These are phyloP conservation scores for Didymella keratinophila DNA, from an alignment of 2,329 filamentous ascomycete genomes.

Conservation along the genomic window DNA sequence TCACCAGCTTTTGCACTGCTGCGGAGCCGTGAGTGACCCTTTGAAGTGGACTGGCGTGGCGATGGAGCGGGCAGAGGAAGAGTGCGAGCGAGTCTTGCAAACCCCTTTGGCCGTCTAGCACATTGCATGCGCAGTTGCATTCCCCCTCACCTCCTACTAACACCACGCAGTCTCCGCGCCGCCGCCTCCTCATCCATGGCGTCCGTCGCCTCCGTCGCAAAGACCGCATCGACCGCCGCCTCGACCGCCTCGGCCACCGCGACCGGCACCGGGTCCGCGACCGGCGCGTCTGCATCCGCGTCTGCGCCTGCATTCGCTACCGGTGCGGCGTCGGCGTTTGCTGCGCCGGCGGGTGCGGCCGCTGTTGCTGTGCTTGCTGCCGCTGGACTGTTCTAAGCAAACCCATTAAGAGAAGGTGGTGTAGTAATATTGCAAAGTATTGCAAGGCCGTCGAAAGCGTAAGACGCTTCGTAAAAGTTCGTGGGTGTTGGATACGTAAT, in stretches of 20 bases:
- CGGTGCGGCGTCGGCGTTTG: slow-evolving; percentile 19
- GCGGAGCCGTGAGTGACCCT: slow-evolving; percentile 50
- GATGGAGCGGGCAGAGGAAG: too few relatives aligned
- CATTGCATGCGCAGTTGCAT: too few relatives aligned
- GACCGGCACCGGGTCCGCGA: slow-evolving; percentile 14
- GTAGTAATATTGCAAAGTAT: too few relatives aligned
- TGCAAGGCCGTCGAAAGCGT: too few relatives aligned
- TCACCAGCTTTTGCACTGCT: slow-evolving; percentile 52
- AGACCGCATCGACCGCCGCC: slow-evolving; percentile 23
- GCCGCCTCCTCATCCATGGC: slow-evolving; percentile 30
- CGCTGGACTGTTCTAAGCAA: too few relatives aligned
- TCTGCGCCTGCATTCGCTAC: slow-evolving; percentile 29
- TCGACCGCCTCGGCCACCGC: slow-evolving; percentile 15
- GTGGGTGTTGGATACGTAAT: not conserved
- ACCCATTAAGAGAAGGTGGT: too few relatives aligned
- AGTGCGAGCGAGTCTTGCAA: too few relatives aligned
- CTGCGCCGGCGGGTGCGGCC: slow-evolving; percentile 33
- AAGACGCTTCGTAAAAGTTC: too few relatives aligned
- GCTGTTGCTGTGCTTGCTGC: slow-evolving; percentile 35
- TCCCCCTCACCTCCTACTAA: not conserved
- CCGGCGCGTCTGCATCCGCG: slow-evolving; percentile 20
- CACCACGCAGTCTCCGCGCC: slow-evolving; percentile 25
- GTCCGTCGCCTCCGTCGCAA: slow-evolving; percentile 30
- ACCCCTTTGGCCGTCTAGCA: too few relatives aligned
- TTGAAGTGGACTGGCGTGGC: too few relatives aligned